Conservation (phyloP, 495 filamentous ascomycete genomes). For the Symbiotaphrina buchneri region DNA sequence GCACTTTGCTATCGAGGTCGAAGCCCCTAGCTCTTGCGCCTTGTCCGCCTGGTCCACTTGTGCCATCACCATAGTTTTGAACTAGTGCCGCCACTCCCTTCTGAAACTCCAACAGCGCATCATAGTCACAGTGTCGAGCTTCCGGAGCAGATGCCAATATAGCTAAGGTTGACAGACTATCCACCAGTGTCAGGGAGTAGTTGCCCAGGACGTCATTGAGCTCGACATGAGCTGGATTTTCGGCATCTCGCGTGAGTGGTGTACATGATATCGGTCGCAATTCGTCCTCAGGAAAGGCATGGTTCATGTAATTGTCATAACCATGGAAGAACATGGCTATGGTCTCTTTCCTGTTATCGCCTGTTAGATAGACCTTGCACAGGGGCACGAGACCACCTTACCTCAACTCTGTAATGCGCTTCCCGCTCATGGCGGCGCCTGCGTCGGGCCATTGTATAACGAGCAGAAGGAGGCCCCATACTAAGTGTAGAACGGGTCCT, state of each 20-base stretch:
- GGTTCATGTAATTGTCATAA: conserved; percentile 79
- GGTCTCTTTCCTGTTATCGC: conserved; percentile 50
- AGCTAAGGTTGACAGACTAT: conserved; percentile 82
- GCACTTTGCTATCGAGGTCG: conserved; percentile 90
- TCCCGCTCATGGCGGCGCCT: no score
- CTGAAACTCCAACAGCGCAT: conserved; percentile 40
- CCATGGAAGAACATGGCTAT: conserved; percentile 93
- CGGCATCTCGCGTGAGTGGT: conserved; percentile 60
- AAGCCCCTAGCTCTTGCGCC: conserved; percentile 67
- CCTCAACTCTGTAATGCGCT: no score
- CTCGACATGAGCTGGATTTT: conserved; percentile 62
- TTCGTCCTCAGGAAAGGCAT: conserved; percentile 96
- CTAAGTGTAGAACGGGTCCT: no score
- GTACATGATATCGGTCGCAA: conserved; percentile 69
- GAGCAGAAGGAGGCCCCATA: no score
- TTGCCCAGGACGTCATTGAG: conserved; percentile 92
- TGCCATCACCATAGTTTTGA: conserved; percentile 69
- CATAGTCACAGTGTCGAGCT: conserved; percentile 10
- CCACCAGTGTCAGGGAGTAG: conserved; percentile 86
- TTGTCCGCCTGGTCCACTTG: conserved; percentile 38
- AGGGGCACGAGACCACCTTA: no score
- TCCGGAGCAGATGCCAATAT: conserved; percentile 49
- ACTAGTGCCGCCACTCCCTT: conserved; percentile 59
- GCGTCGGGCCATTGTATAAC: no score
- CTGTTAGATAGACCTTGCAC: no score